Evolutionary conservation across 306 rosid species (phyloP), one percentile per base, ranked within the genome.

Genomic region (Vicia sativa): DNA sequence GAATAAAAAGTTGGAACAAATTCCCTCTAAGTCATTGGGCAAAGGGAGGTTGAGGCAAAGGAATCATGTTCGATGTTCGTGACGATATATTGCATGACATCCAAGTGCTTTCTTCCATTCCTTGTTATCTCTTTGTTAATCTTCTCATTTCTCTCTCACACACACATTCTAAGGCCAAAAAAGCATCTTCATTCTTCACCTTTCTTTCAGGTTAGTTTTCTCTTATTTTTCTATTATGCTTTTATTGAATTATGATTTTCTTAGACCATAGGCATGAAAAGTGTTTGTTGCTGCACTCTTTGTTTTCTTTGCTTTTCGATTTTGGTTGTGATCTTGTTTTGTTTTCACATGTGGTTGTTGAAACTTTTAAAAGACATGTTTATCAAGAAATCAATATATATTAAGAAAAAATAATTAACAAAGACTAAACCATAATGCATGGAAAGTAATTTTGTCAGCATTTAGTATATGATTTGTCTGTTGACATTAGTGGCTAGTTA

Each of bases 121-220:
- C 0, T 54, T 54, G 13, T 49, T 18, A 18, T 49, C 56, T 49
- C 21, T 49, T 49, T 49, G 28, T 18, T 6, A 18, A 49, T 11
- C 4, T 14, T 53, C 35, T 11, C 26, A 1, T 38, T 39, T 53
- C 9, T 4, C 6, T 39, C 29, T n/a, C n/a, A n/a, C n/a, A 35
- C 66, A 28, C 46, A 38, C 8, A 18, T 60, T 37, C 15, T 14
- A 19, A 19, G 50, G 6, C 49, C 67, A 38, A 39, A 61, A n/a
- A 39, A 39, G 35, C 6, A 11, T 9, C 46, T 8, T 35, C 29
- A 18, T 4, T 9, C 46, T n/a, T 35, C 29, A 18, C 9, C 48
- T 62, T 62, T 43, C 34, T 38, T 39, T 49, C 45, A 3, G 67
- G 67, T 62, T 62, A 39, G 67, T 39, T 62, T 62, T 25, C 16